phyloP scores from a whole-genome alignment of 2,329 filamentous ascomycete genomes.

The Claviceps sp. region DNA sequence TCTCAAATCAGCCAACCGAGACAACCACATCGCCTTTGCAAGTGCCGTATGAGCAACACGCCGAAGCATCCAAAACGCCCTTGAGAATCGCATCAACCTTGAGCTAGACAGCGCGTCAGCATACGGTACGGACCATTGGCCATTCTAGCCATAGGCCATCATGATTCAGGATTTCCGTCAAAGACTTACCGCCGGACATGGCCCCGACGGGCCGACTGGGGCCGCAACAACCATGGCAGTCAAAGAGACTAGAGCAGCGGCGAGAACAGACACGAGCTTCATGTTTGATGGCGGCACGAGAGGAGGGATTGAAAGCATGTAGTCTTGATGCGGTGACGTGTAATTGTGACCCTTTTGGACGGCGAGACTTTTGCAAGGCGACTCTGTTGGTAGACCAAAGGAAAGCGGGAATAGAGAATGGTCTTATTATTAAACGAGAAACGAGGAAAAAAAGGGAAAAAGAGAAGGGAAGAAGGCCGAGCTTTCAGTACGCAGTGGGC shows the following conservation, averaged over 20 bases:
- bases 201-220: constrained; percentile 20
- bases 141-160: too few relatives aligned
- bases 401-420: too few relatives aligned
- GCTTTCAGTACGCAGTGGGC: too few relatives aligned
- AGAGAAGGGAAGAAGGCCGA: too few relatives aligned
- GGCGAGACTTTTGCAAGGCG: too few relatives aligned
- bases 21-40: constrained; percentile 30
- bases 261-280: constrained; percentile 2
- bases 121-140: background rate
- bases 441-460: too few relatives aligned
- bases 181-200: constrained; percentile 20
- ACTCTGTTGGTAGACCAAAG: too few relatives aligned
- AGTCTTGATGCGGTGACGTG: too few relatives aligned
- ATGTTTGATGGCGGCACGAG: background rate
- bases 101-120: constrained; percentile 9
- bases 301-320: too few relatives aligned
- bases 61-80: constrained; percentile 32
- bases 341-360: too few relatives aligned
- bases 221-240: constrained; percentile 8
- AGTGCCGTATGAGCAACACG: constrained; percentile 39
- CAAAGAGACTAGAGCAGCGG: constrained; percentile 7
- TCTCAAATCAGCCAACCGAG: constrained; percentile 20
- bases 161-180: background rate
- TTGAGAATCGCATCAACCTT: constrained; percentile 31
- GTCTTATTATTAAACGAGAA: too few relatives aligned